A percentile compares a stretch with the other conserved stretches of the same genome.
Evolutionary conservation across 768 basidiomycete genomes (phyloP).

Genomic region (Kwoniella heveanensis): DNA sequence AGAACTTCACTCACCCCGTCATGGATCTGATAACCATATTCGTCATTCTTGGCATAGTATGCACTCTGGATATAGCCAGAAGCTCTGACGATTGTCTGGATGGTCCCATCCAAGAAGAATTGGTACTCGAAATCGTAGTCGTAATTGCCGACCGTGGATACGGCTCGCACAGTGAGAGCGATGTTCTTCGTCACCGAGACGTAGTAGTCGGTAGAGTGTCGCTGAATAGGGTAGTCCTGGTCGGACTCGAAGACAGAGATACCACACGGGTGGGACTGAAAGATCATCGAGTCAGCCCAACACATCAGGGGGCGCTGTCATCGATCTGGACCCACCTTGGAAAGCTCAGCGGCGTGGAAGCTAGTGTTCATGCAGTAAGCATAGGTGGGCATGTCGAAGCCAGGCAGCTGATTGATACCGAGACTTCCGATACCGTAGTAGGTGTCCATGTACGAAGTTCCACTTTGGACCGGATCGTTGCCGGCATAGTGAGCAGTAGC

Average conservation of each 20-base stretch:
- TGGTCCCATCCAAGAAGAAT: constrained; percentile 67
- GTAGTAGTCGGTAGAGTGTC: constrained; percentile 43
- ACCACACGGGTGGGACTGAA: constrained; percentile 41
- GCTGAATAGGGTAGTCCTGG: constrained; percentile 41
- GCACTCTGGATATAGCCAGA: constrained; percentile 70
- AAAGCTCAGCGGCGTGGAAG: constrained; percentile 49
- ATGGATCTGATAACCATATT: constrained; percentile 63
- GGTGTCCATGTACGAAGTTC: constrained; percentile 65
- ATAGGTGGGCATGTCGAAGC: constrained; percentile 52
- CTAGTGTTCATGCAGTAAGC: constrained; percentile 47
- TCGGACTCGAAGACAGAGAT: constrained; percentile 51
- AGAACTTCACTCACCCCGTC: constrained; percentile 10
- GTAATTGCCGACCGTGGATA: constrained; percentile 54
- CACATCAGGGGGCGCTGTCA: background rate
- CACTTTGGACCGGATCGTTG: constrained; percentile 65
- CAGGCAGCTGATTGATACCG: constrained; percentile 47
- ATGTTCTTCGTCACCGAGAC: constrained; percentile 37
- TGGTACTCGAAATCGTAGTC: constrained; percentile 63
- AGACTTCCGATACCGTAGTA: constrained; percentile 45
- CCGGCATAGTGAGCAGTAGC: constrained; percentile 59
- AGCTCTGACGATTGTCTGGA: constrained; percentile 67
- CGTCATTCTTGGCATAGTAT: constrained; percentile 61
- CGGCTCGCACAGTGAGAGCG: constrained; percentile 31
- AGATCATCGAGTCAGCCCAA: too few relatives aligned
- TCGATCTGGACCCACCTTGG: constrained; percentile 24